Conservation (phyloP, 1,284 basidiomycete genomes). For the Sanguinoderma infundibulare region DNA sequence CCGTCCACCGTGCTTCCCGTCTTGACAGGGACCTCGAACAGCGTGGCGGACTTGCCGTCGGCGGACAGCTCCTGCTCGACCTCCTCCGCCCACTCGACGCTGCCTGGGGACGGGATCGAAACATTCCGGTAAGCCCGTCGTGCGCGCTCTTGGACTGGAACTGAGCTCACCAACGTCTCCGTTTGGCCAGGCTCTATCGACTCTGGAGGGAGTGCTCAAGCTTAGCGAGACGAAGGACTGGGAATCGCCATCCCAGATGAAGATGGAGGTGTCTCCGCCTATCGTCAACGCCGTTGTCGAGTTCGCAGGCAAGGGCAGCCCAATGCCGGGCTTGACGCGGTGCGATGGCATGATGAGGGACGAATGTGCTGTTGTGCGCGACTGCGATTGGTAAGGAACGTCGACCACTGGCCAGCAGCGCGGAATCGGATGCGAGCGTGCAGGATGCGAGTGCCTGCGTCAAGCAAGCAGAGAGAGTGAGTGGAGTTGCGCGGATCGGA, state of each 20-base stretch:
- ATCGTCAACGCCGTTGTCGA: not conserved
- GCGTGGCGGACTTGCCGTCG: not conserved
- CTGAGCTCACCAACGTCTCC: not conserved
- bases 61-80: conserved; percentile 2
- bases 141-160: not conserved
- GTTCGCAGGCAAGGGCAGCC: too few species aligned
- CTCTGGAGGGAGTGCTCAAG: not conserved
- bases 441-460: not conserved
- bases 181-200: not conserved
- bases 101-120: not conserved
- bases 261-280: not conserved
- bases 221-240: conserved; percentile 1
- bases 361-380: not conserved
- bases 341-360: not conserved
- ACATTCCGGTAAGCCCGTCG: not conserved
- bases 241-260: conserved; percentile 1
- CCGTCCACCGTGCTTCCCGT: too few species aligned
- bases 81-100: not conserved
- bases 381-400: not conserved
- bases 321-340: not conserved
- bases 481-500: not conserved
- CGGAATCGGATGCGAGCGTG: not conserved
- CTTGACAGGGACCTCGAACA: not conserved
- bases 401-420: conserved; percentile 1
- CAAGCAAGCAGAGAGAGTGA: too few species aligned